Base-by-base conservation (phyloP, 2,329 filamentous ascomycete species). In the Ophiostoma perfectum region DNA sequence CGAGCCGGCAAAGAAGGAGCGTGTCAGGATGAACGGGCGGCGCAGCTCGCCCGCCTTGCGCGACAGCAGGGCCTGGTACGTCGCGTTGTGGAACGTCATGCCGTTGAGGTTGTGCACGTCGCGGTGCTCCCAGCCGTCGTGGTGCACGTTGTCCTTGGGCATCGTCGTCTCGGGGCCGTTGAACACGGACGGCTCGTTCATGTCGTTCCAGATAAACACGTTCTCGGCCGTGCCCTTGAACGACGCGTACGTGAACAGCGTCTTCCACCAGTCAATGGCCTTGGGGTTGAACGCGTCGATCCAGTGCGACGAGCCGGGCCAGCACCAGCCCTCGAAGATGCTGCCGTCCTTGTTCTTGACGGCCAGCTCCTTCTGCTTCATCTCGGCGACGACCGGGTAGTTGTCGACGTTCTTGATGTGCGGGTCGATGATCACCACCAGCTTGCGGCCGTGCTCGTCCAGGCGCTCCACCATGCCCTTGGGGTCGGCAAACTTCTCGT, bases 161-260 rank as follows among this genome's bases (percentile, higher is more conserved):
- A 98, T 98, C 5, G 94, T 98, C 3, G 93, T 96, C 78, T 99
- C 95, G 0, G 95, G 95, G 0, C 95, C 95, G 77, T 98, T 98
- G 82, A 99, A 99, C 1, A 99, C 95, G 0, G 95, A 98, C 0
- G 95, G 95, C 80, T 99, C 95, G 76, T 97, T 98, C 95, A 99
- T 99, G 78, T 99, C 95, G 78, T 99, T 99, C 95, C 95, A 99
- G 74, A 99, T 87, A 78, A 92, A 97, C 0, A 92, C 89, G 78
- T 98, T 99, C 72, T 89, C 83, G 74, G 89, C 84, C 1, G 92
- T 92, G 64, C 93, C 93, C 78, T 92, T 91, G 84, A 97, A 99
- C 55, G 81, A 85, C 76, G 92, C 88, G 73, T 96, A 98, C 74
- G 90, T 89, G 84, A 96, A 98, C 11, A 98, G 84, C 2, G 83